Conservation (phyloP, 2,329 filamentous ascomycete species). For the Monosporascus cannonballus region DNA sequence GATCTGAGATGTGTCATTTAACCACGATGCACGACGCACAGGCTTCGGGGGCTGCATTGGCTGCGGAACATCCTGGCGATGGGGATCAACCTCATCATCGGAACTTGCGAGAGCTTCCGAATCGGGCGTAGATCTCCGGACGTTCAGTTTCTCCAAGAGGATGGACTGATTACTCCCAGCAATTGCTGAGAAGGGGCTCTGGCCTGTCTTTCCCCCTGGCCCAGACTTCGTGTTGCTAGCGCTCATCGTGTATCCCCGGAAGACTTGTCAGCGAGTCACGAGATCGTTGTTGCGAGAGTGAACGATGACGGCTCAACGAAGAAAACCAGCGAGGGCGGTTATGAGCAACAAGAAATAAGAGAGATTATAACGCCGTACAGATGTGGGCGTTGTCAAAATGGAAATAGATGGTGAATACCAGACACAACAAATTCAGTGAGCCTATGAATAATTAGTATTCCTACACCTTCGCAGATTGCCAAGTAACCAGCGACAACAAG, state of each 20-base stretch:
- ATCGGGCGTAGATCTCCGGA: constrained; percentile 82
- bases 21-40: constrained; percentile 71
- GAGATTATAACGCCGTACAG: neutral
- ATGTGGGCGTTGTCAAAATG: neutral
- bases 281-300: neutral
- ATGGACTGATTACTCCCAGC: constrained; percentile 56
- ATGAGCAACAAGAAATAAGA: neutral
- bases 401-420: neutral
- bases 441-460: neutral
- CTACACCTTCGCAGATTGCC: neutral
- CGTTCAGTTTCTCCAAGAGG: constrained; percentile 69
- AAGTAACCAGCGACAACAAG: neutral
- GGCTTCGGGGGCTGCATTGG: constrained; percentile 51
- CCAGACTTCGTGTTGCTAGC: constrained; percentile 43
- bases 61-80: constrained; percentile 46
- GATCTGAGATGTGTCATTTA: constrained; percentile 71
- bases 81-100: constrained; percentile 79
- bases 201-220: constrained; percentile 45
- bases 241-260: constrained; percentile 39
- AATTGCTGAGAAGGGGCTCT: constrained; percentile 37
- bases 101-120: constrained; percentile 91
- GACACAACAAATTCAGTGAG: neutral
- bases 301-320: neutral
- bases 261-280: constrained; percentile 3
- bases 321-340: neutral